Evolutionary conservation across 2,329 filamentous ascomycete genomes (phyloP).

Genomic region (Colletotrichum brevisporum): DNA sequence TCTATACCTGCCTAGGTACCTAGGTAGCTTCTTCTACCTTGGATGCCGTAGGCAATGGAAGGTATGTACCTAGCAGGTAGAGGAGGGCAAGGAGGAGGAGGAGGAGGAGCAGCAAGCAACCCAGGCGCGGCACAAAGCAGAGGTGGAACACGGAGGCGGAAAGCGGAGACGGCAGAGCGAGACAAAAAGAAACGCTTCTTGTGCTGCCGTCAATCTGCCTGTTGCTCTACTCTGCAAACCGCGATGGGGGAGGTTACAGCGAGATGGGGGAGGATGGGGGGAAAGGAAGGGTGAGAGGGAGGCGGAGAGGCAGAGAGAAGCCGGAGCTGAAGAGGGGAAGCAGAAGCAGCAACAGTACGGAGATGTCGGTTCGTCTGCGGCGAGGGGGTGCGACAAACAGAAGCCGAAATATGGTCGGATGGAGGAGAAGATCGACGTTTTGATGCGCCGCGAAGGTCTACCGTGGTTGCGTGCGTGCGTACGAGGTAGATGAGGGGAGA

Average conservation of each 20-base stretch:
- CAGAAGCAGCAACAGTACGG: slow-evolving; percentile 5
- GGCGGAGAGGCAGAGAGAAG: neutral
- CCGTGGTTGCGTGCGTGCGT: neutral
- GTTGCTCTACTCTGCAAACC: neutral
- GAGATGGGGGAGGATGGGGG: neutral
- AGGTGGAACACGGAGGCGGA: slow-evolving; percentile 24
- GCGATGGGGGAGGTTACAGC: slow-evolving; percentile 8
- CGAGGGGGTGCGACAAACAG: slow-evolving; percentile 31
- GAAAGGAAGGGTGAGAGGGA: neutral
- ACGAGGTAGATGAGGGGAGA: slow-evolving; percentile 6
- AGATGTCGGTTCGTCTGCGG: slow-evolving; percentile 35
- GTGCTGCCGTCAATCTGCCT: neutral
- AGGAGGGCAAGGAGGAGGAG: slow-evolving; percentile 8
- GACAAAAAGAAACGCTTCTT: slow-evolving; percentile 26
- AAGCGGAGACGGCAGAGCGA: slow-evolving; percentile 13
- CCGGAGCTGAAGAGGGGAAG: slow-evolving; percentile 31
- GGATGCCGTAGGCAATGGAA: no score
- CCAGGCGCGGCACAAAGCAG: slow-evolving; percentile 6
- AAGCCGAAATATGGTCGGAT: slow-evolving; percentile 24
- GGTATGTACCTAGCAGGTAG: neutral
- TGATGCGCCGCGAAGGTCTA: neutral
- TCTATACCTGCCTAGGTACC: no score
- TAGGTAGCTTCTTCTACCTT: no score
- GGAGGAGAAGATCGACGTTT: slow-evolving; percentile 24
- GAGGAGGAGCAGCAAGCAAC: neutral